These are phyloP conservation scores for Penicillium ochrochloron DNA, from an alignment of 495 filamentous ascomycete species.

Conservation along the genomic window DNA sequence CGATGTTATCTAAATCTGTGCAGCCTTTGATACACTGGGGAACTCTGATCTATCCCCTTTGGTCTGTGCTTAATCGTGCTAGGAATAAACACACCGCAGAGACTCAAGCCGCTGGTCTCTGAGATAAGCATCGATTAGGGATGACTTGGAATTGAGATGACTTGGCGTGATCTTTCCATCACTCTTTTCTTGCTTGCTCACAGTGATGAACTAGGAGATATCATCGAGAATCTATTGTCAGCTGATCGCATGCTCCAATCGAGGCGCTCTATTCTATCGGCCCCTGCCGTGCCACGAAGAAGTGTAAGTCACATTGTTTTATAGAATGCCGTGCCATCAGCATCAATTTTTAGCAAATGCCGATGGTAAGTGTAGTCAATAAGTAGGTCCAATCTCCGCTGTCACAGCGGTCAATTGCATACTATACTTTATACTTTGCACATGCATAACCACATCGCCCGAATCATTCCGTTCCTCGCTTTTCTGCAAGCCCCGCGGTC, in stretches of 20 bases:
- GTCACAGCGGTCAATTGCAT: too few relatives aligned
- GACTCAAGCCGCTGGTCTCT: not conserved
- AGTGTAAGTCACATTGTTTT: too few relatives aligned
- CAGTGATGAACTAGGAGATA: not conserved
- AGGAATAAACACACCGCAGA: too few relatives aligned
- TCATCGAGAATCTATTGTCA: not conserved
- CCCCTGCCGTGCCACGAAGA: constrained; percentile 2
- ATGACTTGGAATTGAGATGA: not conserved
- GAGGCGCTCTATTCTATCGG: not conserved
- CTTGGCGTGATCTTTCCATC: not conserved
- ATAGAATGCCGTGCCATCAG: too few relatives aligned
- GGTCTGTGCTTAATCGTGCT: not conserved
- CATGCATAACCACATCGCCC: not conserved
- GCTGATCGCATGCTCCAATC: not conserved
- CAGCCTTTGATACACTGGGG: not conserved
- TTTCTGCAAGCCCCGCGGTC: not conserved
- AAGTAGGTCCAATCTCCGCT: too few relatives aligned
- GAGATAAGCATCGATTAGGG: not conserved
- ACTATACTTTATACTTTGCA: not conserved
- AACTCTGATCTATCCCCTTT: not conserved
- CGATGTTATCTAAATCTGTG: not conserved
- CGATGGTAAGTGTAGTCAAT: too few relatives aligned
- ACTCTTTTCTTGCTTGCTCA: not conserved
- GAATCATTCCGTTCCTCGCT: not conserved
- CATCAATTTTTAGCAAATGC: too few relatives aligned